Evolutionary conservation across 257 asterid genomes (phyloP).

Genomic region (Solanum dulcamara): DNA sequence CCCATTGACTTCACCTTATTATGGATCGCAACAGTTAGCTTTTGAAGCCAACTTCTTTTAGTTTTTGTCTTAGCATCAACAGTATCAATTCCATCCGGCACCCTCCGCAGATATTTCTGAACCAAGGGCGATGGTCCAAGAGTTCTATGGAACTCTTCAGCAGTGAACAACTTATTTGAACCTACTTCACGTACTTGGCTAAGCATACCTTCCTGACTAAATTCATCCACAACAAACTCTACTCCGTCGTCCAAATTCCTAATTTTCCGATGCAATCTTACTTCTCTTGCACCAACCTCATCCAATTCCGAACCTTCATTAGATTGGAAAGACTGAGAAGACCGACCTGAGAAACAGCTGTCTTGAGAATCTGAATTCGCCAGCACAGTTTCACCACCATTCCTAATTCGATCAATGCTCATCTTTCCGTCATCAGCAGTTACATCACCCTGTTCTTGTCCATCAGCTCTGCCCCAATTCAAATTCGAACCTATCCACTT

Average conservation of each 20-base stretch:
- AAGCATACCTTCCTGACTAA: slow-evolving; percentile 28
- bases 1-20: slow-evolving; percentile 25
- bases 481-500: slow-evolving; percentile 58
- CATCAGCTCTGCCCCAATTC: slow-evolving; percentile 12
- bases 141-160: slow-evolving; percentile 56
- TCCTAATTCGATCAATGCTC: slow-evolving; percentile 22
- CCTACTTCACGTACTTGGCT: slow-evolving; percentile 39
- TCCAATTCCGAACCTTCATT: slow-evolving; percentile 13
- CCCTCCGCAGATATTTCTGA: slow-evolving; percentile 36
- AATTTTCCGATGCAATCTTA: slow-evolving; percentile 20
- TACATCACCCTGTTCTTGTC: slow-evolving; percentile 17
- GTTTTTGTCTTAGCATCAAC: slow-evolving; percentile 31
- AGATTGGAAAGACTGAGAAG: slow-evolving; percentile 23
- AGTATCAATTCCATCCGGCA: slow-evolving; percentile 11
- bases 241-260: slow-evolving; percentile 42
- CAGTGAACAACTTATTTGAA: slow-evolving; percentile 36
- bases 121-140: slow-evolving; percentile 55
- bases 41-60: slow-evolving; percentile 54
- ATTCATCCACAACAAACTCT: slow-evolving; percentile 35
- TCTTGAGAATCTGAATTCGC: slow-evolving; percentile 36
- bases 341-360: slow-evolving; percentile 28
- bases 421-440: slow-evolving; percentile 3
- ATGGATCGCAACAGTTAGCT: slow-evolving; percentile 22
- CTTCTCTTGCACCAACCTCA: slow-evolving; percentile 20
- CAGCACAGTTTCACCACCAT: slow-evolving; percentile 24